Evolutionary conservation across 2,329 filamentous ascomycete species (phyloP).

Genomic region (Talaromyces verruculosus): DNA sequence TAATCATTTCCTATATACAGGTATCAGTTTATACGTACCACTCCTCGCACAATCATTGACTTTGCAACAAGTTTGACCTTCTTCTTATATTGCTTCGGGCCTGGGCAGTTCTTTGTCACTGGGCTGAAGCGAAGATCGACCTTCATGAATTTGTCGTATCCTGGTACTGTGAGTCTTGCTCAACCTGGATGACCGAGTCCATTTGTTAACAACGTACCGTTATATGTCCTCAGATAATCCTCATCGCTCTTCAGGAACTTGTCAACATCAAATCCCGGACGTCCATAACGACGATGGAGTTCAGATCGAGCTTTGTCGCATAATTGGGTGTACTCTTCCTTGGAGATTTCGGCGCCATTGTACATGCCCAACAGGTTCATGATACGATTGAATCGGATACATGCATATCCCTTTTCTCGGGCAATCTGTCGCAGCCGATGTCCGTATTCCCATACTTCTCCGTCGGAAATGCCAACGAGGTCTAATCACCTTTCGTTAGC

Average conservation of each 20-base stretch:
- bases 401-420: conserved; percentile 31
- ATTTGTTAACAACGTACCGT: neutral
- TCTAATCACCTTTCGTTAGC: conserved; percentile 28
- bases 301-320: conserved; percentile 26
- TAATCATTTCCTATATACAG: conserved; percentile 21
- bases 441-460: conserved; percentile 45
- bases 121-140: conserved; percentile 13
- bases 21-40: neutral
- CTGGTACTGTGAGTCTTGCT: neutral
- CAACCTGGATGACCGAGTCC: neutral
- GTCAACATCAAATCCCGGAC: conserved; percentile 12
- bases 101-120: conserved; percentile 9
- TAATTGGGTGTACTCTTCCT: conserved; percentile 29
- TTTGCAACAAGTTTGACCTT: conserved; percentile 10
- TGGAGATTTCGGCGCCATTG: conserved; percentile 28
- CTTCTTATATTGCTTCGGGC: conserved; percentile 10
- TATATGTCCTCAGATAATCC: conserved; percentile 8
- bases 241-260: conserved; percentile 7
- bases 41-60: conserved; percentile 14
- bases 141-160: conserved; percentile 15
- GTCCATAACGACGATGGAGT: conserved; percentile 11
- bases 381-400: conserved; percentile 41
- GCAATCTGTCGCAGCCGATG: conserved; percentile 40
- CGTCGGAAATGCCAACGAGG: conserved; percentile 44
- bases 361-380: conserved; percentile 36